Conservation (phyloP, 371 early-diverging fungal genomes). For the Mucor racemosus region DNA sequence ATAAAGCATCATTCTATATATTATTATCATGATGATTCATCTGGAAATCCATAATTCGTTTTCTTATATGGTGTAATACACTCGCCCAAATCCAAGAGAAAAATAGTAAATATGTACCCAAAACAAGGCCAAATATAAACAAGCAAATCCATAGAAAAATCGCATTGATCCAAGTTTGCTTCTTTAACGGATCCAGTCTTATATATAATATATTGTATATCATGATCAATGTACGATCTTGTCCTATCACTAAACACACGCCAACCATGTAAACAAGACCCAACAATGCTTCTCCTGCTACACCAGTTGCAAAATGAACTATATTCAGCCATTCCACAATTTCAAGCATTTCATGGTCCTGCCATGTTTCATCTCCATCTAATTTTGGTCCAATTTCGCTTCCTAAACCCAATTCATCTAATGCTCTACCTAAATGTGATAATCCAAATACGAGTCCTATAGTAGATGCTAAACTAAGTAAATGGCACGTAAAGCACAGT, state of each 20-base stretch:
- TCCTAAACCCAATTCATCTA: conserved; percentile 43
- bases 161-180: conserved; percentile 19
- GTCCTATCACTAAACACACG: conserved; percentile 39
- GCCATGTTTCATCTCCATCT: conserved; percentile 54
- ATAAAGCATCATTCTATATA: background rate
- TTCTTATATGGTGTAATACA: conserved; percentile 34
- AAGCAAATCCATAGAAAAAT: conserved; percentile 17
- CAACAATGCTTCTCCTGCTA: conserved; percentile 44
- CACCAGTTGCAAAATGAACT: conserved; percentile 46
- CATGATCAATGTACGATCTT: conserved; percentile 38
- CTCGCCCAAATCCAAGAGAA: conserved; percentile 55
- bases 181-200: conserved; percentile 21
- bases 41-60: conserved; percentile 23
- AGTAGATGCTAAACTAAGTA: conserved; percentile 37
- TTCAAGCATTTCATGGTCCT: conserved; percentile 45
- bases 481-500: conserved; percentile 27
- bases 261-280: conserved; percentile 47
- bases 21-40: background rate
- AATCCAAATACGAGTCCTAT: conserved; percentile 44
- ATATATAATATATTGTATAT: conserved; percentile 35
- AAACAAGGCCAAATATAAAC: conserved; percentile 26
- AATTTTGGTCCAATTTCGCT: conserved; percentile 43
- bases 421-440: conserved; percentile 34
- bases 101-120: conserved; percentile 46
- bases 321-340: conserved; percentile 45